Evolutionary conservation across 176 grass and related monocot species (phyloP), one percentile per base, ranked within the genome.

Genomic region (Phoenix dactylifera): DNA sequence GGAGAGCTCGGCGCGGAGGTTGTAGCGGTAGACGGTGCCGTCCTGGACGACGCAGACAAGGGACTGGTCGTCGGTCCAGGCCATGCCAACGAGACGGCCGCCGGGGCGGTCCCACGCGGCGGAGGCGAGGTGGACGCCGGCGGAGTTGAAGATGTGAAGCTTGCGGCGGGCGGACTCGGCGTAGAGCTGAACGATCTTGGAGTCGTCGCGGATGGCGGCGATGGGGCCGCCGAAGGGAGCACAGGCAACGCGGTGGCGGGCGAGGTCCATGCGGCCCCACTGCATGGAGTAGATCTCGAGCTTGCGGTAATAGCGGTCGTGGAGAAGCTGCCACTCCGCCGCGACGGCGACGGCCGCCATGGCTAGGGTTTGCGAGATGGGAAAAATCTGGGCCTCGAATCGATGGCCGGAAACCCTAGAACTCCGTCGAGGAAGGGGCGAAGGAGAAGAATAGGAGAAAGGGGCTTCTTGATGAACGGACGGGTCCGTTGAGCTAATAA

Each of bases 151-250:
- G 58, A 96, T 82, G 74, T 85, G 92, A 53, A 96, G 81, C 73
- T 85, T 86, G 12, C 92, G 86, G 44, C 92, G 92, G 5, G 92
- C 89, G 24, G 92, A 89, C 75, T 96, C 92, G 54, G 83, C 82
- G 72, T 82, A 74, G 57, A 96, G 76, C 77, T 96, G 92, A 35
- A 96, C 92, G 75, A 96, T 96, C 80, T 96, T 96, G 16, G 92
- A 90, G 72, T 96, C 92, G 61, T 96, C 92, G 51, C 92, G 80
- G 58, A 96, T 89, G 65, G 92, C 86, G n/a, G 92, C 87, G 52
- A 96, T 69, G 24, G 92, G 92, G 4, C 92, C 92, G 0, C 92
- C 92, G 50, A 96, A 88, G 15, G 92, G 80, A 3, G 87, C 83
- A 0, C 80, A 79, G 1, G 92, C 75, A 20, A 96, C 55, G 62